phyloP scores from a whole-genome alignment of 441 rosid genomes.

The Lepidium campestre region DNA sequence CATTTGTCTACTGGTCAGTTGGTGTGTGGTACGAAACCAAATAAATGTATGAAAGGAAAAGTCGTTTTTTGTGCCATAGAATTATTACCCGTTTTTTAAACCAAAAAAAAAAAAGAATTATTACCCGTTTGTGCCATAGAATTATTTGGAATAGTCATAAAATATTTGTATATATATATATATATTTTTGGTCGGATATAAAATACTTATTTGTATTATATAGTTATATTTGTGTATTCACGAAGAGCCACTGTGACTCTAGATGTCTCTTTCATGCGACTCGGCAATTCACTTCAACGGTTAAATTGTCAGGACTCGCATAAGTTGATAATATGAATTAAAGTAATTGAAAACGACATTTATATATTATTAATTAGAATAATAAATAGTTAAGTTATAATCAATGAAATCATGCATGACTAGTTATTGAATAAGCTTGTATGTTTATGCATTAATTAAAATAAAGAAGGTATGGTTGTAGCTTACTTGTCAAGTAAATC shows the following conservation, averaged over 20 bases:
- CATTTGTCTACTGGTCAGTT: not conserved
- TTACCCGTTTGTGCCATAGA: too few species aligned
- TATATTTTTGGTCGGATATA: too few species aligned
- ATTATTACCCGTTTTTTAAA: not conserved
- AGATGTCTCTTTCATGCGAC: slow-evolving; percentile 23
- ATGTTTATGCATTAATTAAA: slow-evolving; percentile 1
- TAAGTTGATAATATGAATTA: not conserved
- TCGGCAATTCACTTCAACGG: slow-evolving; percentile 22
- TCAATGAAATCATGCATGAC: slow-evolving; percentile 19
- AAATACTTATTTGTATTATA: too few species aligned
- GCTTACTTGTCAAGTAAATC: slow-evolving; percentile 76
- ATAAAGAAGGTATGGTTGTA: slow-evolving; percentile 9
- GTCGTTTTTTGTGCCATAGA: slow-evolving; percentile 6
- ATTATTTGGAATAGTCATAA: too few species aligned
- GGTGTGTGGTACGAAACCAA: not conserved
- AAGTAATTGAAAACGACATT: slow-evolving; percentile 20
- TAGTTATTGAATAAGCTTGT: not conserved
- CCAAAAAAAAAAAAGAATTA: too few species aligned
- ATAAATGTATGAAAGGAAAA: slow-evolving; percentile 5
- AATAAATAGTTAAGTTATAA: slow-evolving; percentile 3
- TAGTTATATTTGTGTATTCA: too few species aligned
- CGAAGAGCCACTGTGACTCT: slow-evolving; percentile 29
- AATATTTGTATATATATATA: not conserved
- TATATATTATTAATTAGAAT: not conserved
- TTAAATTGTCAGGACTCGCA: slow-evolving; percentile 7